Percentiles rank a stretch among this genome's conserved stretches.
Evolutionary conservation across 306 rosid genomes (phyloP).

Genomic region (Astragalus glycyphyllos): DNA sequence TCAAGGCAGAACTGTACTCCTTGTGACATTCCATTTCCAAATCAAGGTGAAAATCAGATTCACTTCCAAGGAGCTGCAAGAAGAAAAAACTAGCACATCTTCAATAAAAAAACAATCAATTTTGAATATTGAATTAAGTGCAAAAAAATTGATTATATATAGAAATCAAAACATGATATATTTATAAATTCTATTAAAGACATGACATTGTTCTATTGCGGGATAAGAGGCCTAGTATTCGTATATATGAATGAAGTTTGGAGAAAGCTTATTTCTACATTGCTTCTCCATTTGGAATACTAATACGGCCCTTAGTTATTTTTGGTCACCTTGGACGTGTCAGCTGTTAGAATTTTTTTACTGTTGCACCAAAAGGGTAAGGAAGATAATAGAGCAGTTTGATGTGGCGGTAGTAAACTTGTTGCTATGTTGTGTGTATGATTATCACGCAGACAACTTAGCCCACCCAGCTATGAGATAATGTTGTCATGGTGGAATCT

Average conservation of each 20-base stretch:
- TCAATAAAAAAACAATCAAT: constrained; percentile 9
- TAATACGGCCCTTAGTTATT: constrained; percentile 1
- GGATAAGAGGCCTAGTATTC: constrained; percentile 4
- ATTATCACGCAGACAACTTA: constrained; percentile 18
- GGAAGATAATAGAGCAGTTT: neutral
- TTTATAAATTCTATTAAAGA: constrained; percentile 15
- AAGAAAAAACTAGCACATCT: constrained; percentile 17
- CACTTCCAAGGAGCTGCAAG: constrained; percentile 79
- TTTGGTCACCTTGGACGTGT: neutral
- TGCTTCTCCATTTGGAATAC: constrained; percentile 36
- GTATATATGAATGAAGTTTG: constrained; percentile 28
- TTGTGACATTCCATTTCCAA: constrained; percentile 73
- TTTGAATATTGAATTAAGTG: constrained; percentile 3
- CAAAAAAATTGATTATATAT: neutral
- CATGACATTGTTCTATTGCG: constrained; percentile 5
- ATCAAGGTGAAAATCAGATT: constrained; percentile 62
- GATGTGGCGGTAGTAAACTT: constrained; percentile 2
- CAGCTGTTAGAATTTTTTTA: neutral
- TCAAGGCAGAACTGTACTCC: constrained; percentile 76
- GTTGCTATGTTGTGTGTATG: neutral
- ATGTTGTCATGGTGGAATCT: neutral
- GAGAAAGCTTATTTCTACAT: constrained; percentile 1
- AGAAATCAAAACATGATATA: constrained; percentile 30
- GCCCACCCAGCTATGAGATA: constrained; percentile 27
- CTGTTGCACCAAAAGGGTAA: neutral